These are phyloP conservation scores for Saccharomycopsis synnaedendra DNA, from an alignment of 805 yeast genomes.

Conservation along the genomic window DNA sequence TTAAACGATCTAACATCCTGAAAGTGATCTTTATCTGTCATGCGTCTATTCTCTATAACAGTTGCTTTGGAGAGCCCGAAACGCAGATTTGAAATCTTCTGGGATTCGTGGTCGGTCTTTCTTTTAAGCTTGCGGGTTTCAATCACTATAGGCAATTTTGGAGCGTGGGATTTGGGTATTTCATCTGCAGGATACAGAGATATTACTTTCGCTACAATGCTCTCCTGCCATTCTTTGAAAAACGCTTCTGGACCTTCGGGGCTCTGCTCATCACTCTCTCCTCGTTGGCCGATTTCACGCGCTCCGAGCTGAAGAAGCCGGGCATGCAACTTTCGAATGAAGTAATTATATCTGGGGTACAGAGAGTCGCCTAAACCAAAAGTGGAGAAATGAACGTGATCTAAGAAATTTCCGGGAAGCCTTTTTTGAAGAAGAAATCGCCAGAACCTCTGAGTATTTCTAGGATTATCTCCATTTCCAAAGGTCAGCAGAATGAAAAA, in stretches of 20 bases:
- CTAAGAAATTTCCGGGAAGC: conserved; percentile 49
- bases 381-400: conserved; percentile 52
- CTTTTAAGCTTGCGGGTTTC: conserved; percentile 21
- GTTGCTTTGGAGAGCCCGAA: conserved; percentile 30
- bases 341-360: conserved; percentile 80
- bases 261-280: conserved; percentile 84
- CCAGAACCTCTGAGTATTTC: conserved; percentile 69
- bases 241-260: conserved; percentile 62
- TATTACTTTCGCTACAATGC: conserved; percentile 28
- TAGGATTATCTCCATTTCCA: conserved; percentile 91
- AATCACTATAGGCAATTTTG: not conserved
- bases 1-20: conserved; percentile 75
- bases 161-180: not conserved
- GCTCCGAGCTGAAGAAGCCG: conserved; percentile 80
- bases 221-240: conserved; percentile 62
- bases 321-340: conserved; percentile 72
- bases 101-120: conserved; percentile 21
- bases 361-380: conserved; percentile 94
- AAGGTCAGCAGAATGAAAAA: conserved; percentile 75
- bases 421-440: conserved; percentile 54
- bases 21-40: conserved; percentile 66
- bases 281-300: conserved; percentile 51
- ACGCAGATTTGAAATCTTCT: conserved; percentile 24
- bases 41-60: conserved; percentile 39
- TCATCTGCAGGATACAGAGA: conserved; percentile 24